Percentiles rank a stretch among this genome's conserved stretches.
phyloP scores from a whole-genome alignment of 2,329 filamentous ascomycete genomes.

The Zalaria obscura region DNA sequence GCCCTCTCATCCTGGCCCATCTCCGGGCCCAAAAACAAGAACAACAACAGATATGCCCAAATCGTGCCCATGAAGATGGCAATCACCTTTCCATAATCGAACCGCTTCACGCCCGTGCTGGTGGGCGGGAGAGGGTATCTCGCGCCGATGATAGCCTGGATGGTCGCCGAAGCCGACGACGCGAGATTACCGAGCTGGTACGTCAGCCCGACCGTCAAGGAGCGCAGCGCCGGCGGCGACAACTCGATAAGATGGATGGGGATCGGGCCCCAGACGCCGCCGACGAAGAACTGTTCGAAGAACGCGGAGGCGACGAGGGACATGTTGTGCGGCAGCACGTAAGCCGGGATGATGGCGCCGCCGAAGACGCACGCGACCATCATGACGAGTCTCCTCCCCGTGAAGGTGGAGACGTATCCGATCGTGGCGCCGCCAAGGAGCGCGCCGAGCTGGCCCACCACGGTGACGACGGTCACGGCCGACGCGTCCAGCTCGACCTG shows the following conservation, averaged over 20 bases:
- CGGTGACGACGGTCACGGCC: conserved; percentile 57
- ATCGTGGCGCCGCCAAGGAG: conserved; percentile 60
- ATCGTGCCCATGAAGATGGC: conserved; percentile 1
- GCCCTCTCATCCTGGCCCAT: background rate
- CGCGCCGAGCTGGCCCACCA: conserved; percentile 67
- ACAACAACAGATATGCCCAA: background rate
- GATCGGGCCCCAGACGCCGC: conserved; percentile 53
- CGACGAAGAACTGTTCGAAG: conserved; percentile 55
- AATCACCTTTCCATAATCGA: conserved; percentile 5
- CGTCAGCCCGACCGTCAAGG: conserved; percentile 54
- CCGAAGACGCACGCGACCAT: conserved; percentile 46
- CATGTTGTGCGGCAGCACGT: conserved; percentile 52
- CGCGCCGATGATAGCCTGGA: conserved; percentile 12
- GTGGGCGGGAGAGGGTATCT: conserved; percentile 12
- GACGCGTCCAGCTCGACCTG: conserved; percentile 55
- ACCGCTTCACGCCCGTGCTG: conserved; percentile 3
- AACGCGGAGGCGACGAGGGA: conserved; percentile 51
- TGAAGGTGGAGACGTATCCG: conserved; percentile 61
- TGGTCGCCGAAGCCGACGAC: conserved; percentile 2
- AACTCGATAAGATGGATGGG: conserved; percentile 64
- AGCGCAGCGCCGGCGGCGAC: conserved; percentile 55
- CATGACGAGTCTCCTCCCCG: conserved; percentile 59
- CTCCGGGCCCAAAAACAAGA: conserved; percentile 1
- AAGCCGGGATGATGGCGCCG: conserved; percentile 51
- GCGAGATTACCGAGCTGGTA: conserved; percentile 69